Percentiles rank a stretch among this genome's conserved stretches.
These are phyloP conservation scores for Aspergillus novoparasiticus DNA, from an alignment of 2,329 filamentous ascomycete species.

Conservation along the genomic window DNA sequence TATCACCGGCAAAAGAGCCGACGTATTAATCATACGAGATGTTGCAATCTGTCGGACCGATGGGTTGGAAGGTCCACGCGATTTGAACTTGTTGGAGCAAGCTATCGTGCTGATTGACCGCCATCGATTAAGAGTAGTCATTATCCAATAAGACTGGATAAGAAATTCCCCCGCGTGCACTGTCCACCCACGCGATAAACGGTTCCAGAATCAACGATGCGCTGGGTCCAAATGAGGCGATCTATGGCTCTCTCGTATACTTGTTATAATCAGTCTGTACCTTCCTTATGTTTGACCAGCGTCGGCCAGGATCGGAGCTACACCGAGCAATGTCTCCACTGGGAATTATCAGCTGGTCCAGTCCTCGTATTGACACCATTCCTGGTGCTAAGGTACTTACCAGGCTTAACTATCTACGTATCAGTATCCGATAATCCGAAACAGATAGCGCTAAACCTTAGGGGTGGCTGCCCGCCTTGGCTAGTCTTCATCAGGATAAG, in stretches of 20 bases:
- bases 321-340: neutral
- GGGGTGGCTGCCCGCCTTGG: neutral
- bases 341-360: neutral
- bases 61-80: conserved; percentile 15
- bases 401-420: too few species aligned
- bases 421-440: too few species aligned
- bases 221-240: neutral
- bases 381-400: too few species aligned
- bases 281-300: neutral
- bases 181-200: neutral
- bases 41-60: neutral
- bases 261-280: neutral
- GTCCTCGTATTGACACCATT: neutral
- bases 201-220: neutral
- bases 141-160: conserved; percentile 7
- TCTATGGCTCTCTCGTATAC: neutral
- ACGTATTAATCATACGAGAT: neutral
- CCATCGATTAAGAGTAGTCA: neutral
- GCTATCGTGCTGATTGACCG: conserved; percentile 2
- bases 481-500: conserved; percentile 4
- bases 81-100: neutral
- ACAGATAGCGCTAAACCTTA: neutral
- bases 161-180: conserved; percentile 8
- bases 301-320: neutral
- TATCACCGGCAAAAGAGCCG: neutral